Evolutionary conservation across 331 rosid genomes (phyloP).

Genomic region (Ulmus americana): DNA sequence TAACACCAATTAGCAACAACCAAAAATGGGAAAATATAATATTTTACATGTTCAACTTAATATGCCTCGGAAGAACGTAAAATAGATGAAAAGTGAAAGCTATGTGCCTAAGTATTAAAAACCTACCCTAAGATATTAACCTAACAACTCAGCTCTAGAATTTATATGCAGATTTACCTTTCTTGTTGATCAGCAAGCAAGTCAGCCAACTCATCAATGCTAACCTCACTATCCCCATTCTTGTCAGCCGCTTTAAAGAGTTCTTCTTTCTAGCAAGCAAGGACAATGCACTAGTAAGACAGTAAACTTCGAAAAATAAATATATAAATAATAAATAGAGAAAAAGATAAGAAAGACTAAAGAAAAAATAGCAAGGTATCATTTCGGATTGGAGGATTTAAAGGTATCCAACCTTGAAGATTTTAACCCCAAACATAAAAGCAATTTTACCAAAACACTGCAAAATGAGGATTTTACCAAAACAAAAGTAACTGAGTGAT

Average conservation of each 20-base stretch:
- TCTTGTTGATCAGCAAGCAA: slow-evolving; percentile 87
- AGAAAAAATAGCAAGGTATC: background rate
- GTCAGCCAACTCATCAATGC: slow-evolving; percentile 84
- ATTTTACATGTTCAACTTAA: background rate
- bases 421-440: background rate
- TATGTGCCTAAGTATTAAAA: slow-evolving; percentile 10
- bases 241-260: slow-evolving; percentile 83
- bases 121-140: slow-evolving; percentile 1
- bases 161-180: slow-evolving; percentile 45
- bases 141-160: slow-evolving; percentile 15
- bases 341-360: slow-evolving; percentile 1
- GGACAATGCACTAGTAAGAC: slow-evolving; percentile 24
- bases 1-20: background rate
- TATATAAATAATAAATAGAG: background rate
- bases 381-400: slow-evolving; percentile 9
- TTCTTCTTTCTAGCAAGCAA: slow-evolving; percentile 73
- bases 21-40: background rate
- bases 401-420: slow-evolving; percentile 1
- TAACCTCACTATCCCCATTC: slow-evolving; percentile 77
- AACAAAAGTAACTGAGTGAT: background rate
- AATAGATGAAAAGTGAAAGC: slow-evolving; percentile 12
- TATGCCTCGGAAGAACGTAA: background rate
- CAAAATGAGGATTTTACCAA: slow-evolving; percentile 14
- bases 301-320: background rate
- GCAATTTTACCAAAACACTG: background rate